Base-by-base conservation (phyloP, 768 basidiomycete genomes). In the Candolleomyces eurysporus region DNA sequence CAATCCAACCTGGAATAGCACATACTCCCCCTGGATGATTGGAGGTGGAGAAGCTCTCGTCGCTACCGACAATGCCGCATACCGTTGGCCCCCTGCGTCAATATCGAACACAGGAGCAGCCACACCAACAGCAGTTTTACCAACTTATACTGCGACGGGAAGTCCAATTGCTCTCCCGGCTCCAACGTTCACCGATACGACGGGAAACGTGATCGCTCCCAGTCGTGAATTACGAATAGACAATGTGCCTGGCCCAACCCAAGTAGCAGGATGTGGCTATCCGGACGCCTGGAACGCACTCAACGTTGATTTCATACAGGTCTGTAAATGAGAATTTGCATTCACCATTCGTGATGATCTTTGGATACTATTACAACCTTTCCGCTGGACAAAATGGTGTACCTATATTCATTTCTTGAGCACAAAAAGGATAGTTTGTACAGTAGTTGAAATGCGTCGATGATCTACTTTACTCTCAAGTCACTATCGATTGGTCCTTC, bases 111-210 rank as follows among this genome's bases (percentile, higher is more conserved):
- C 61, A 8, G 66, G 57, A 13, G 77, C 71, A 42, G 74, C 11
- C 6, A 36, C 79, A 54, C 80, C 73, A 5, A 69, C 77, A 19
- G 62, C 67, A 26, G 73, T 91, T 10, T 17, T 46, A 21, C 90
- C 91, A 0, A 76, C 82, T 3, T 92, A 91, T 71, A 88, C 89
- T 2, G 76, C 82, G 5, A 90, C 89, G 0, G 90, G 87, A 17
- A 75, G 86, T 8, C 80, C 80, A 48, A 80, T 81, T 30, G 85
- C 83, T 16, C 81, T 89, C 64, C 81, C 86, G 0, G 70, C 72
- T 53, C 76, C 76, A 40, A 76, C 78, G 1, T 71, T 73, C 31
- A 75, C 76, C 11, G 67, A 70, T 16, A 63, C 74, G 2, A 67
- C 75, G 40, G 78, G 79, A 9, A 75, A 79, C 10, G 74, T 66